A percentile compares a stretch with the other conserved stretches of the same genome.
Conservation (phyloP, 2,329 filamentous ascomycete species). For the Alternaria alternata region DNA sequence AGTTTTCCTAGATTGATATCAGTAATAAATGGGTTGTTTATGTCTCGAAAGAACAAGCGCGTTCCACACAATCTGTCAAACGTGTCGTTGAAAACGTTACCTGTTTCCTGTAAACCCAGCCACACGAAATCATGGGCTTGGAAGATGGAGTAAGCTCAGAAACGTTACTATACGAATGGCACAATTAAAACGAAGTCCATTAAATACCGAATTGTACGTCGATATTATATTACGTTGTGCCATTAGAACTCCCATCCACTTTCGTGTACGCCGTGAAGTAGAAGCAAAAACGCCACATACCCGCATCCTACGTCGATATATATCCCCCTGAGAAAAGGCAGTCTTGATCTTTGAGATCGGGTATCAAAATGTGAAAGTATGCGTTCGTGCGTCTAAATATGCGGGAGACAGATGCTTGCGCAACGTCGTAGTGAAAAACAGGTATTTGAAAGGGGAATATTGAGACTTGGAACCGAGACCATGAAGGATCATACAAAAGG, state of each 20-base stretch:
- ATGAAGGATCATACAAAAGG: neutral
- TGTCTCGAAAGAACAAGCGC: no score
- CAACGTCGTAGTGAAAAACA: neutral
- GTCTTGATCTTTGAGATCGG: conserved; percentile 16
- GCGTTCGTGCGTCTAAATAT: neutral
- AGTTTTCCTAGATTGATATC: no score
- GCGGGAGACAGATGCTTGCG: neutral
- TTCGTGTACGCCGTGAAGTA: neutral
- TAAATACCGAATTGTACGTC: neutral
- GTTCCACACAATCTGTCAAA: no score
- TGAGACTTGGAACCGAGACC: neutral
- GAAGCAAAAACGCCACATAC: neutral
- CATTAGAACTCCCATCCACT: neutral
- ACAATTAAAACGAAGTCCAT: neutral
- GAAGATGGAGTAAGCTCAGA: neutral
- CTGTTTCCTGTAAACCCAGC: no score
- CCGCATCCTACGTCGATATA: neutral
- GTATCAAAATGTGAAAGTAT: conserved; percentile 13
- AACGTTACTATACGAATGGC: neutral
- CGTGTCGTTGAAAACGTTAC: no score
- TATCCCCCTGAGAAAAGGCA: neutral
- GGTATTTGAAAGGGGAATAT: neutral
- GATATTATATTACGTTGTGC: neutral
- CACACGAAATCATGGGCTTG: no score
- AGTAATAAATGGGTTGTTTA: no score